Evolutionary conservation across 768 basidiomycete genomes (phyloP).

Genomic region (Xerocomellus intermedius): DNA sequence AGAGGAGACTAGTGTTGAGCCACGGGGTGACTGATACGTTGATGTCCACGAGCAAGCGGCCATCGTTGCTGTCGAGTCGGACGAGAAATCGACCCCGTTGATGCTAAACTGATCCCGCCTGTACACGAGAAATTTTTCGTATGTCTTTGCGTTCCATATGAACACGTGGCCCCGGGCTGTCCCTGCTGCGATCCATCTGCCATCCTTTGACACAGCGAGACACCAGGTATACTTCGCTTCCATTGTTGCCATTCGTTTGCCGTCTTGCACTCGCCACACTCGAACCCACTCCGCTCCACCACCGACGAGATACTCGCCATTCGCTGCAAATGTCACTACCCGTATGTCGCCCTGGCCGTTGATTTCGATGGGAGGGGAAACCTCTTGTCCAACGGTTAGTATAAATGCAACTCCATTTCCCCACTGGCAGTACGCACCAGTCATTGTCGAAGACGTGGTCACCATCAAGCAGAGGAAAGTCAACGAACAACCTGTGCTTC

Average conservation of each 20-base stretch:
- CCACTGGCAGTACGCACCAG: not conserved
- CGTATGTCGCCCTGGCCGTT: too few relatives aligned
- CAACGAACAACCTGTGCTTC: too few relatives aligned
- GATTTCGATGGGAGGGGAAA: not conserved
- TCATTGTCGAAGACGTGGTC: not conserved
- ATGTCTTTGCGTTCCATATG: not conserved
- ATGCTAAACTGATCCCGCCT: accelerated
- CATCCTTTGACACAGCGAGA: not conserved
- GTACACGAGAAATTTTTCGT: not conserved
- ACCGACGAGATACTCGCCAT: not conserved
- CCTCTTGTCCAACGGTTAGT: not conserved
- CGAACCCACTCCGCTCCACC: not conserved
- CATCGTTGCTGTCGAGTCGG: not conserved
- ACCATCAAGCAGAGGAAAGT: not conserved
- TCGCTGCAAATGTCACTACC: not conserved
- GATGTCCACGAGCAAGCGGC: not conserved
- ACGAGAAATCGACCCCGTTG: not conserved
- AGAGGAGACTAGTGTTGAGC: constrained; percentile 1
- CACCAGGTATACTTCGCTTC: not conserved
- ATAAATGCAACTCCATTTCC: too few relatives aligned
- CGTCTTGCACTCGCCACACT: not conserved
- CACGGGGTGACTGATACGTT: not conserved
- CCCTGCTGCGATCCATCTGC: constrained; percentile 5
- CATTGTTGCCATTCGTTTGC: not conserved
- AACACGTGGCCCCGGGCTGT: not conserved